phyloP scores from a whole-genome alignment of 768 basidiomycete genomes.

The Stropharia rugosoannulata region DNA sequence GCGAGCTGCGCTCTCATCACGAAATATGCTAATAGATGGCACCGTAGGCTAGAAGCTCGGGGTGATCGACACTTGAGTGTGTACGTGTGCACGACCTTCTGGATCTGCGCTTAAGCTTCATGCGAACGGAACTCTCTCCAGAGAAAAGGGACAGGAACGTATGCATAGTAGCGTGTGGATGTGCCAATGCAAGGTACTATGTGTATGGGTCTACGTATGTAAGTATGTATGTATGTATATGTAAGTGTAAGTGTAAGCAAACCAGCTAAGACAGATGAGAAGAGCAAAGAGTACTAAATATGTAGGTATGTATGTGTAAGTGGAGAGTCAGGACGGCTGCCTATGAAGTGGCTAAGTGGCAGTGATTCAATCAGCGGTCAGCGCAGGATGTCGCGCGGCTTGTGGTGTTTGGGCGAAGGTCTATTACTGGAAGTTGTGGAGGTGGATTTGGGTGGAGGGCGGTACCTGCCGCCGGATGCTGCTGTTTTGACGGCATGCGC shows the following conservation, averaged over 20 bases:
- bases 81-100: no score
- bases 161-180: no score
- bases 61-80: no score
- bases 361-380: constrained; percentile 14
- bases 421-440: background rate
- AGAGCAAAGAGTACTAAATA: background rate
- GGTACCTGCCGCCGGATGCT: constrained; percentile 21
- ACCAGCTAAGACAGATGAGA: no score
- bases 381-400: constrained; percentile 28
- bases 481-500: constrained; percentile 32
- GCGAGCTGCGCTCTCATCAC: no score
- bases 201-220: no score
- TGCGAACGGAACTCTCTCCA: no score
- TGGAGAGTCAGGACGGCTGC: background rate
- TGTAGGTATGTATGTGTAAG: background rate
- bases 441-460: constrained; percentile 10
- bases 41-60: no score
- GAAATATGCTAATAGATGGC: no score
- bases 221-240: background rate
- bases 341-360: background rate
- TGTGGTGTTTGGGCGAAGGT: constrained; percentile 14
- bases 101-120: no score
- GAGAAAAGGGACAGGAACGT: no score
- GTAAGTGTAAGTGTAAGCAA: background rate
- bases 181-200: no score